A percentile compares a stretch with the other conserved stretches of the same genome.
phyloP scores from a whole-genome alignment of 495 filamentous ascomycete genomes.

The Thermothielavioides terrestris region DNA sequence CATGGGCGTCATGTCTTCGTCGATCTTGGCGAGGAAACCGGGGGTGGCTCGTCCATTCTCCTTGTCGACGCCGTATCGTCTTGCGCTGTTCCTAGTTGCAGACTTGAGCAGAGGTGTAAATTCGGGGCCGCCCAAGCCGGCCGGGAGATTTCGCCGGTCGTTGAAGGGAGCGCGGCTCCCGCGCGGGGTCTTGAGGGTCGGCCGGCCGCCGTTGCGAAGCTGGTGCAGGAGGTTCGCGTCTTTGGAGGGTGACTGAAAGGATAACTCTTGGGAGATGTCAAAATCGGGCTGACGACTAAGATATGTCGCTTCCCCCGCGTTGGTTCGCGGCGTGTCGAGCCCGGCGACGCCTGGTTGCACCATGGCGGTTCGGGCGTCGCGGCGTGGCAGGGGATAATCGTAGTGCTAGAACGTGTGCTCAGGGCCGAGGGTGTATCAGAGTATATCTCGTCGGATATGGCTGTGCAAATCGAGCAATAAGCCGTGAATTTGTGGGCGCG shows the following conservation, averaged over 20 bases:
- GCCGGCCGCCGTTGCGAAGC: constrained; percentile 52
- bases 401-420: not conserved
- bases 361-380: constrained; percentile 26
- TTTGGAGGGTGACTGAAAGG: constrained; percentile 78
- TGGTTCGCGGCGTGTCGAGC: constrained; percentile 72
- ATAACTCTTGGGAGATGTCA: constrained; percentile 71
- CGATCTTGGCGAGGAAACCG: constrained; percentile 51
- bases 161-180: constrained; percentile 52
- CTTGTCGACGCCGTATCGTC: constrained; percentile 47
- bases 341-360: constrained; percentile 42
- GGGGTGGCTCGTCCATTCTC: constrained; percentile 57
- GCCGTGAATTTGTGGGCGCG: too few species aligned
- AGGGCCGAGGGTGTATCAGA: too few species aligned
- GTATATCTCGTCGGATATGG: not conserved
- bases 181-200: constrained; percentile 62
- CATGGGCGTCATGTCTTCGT: constrained; percentile 58
- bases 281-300: constrained; percentile 61
- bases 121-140: constrained; percentile 57
- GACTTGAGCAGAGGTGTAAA: constrained; percentile 93
- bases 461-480: not conserved
- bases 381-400: not conserved
- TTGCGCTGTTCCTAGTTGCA: constrained; percentile 69
- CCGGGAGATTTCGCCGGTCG: constrained; percentile 57
- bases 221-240: constrained; percentile 63
- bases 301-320: constrained; percentile 70